Conservation (phyloP, 2,329 filamentous ascomycete genomes). For the Huntiella savannae region DNA sequence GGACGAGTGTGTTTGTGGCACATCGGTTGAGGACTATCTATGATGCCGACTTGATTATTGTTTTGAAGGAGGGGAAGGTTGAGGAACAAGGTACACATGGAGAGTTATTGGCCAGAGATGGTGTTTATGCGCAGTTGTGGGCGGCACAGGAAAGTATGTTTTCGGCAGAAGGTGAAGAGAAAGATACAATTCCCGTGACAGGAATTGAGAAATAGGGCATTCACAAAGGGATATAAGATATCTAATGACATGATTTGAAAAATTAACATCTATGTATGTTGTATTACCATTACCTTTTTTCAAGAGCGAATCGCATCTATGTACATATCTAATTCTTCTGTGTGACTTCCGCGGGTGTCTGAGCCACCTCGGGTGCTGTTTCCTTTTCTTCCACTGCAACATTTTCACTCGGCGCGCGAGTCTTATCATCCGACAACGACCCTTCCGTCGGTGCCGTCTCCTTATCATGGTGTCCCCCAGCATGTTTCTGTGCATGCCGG, state of each 20-base stretch:
- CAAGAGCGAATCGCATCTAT: too few relatives aligned
- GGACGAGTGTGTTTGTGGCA: constrained; percentile 89
- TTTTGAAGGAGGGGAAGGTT: constrained; percentile 67
- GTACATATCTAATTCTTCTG: too few relatives aligned
- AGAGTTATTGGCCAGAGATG: constrained; percentile 57
- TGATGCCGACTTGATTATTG: constrained; percentile 83
- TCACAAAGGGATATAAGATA: not conserved
- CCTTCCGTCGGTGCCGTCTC: not conserved
- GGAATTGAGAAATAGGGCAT: not conserved
- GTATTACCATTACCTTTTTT: too few relatives aligned
- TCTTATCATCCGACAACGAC: too few relatives aligned
- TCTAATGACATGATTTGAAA: not conserved
- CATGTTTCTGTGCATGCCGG: constrained; percentile 4
- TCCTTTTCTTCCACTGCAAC: too few relatives aligned
- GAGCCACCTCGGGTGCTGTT: too few relatives aligned
- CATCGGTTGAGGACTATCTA: constrained; percentile 85
- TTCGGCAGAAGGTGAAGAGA: not conserved
- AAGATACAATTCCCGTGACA: not conserved
- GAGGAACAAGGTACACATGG: constrained; percentile 78
- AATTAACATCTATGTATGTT: too few relatives aligned
- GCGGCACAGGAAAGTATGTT: constrained; percentile 50
- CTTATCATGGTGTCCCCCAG: not conserved
- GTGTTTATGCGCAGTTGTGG: constrained; percentile 81
- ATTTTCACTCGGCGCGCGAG: too few relatives aligned
- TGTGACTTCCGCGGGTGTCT: too few relatives aligned